Evolutionary conservation across 164 flowering plant genomes (phyloP).

Genomic region (Houttuynia cordata): DNA sequence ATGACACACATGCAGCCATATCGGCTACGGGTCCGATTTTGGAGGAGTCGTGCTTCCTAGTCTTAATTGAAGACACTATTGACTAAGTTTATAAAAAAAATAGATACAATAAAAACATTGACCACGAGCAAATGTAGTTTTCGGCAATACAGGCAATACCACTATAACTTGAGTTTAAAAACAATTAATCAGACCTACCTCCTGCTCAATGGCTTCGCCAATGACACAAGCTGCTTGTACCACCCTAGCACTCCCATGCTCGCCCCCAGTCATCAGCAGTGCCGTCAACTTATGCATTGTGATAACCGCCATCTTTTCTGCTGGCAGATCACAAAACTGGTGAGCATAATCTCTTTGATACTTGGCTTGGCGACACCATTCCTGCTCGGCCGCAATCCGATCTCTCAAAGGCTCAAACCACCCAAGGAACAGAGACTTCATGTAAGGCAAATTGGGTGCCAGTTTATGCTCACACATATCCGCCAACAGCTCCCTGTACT

Average conservation of each 20-base stretch:
- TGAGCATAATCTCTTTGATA: constrained; percentile 31
- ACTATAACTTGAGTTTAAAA: neutral
- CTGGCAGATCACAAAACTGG: constrained; percentile 57
- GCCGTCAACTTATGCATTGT: constrained; percentile 95
- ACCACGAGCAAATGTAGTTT: neutral
- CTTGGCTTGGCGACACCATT: constrained; percentile 35
- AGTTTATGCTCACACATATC: constrained; percentile 89
- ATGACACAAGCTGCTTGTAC: constrained; percentile 66
- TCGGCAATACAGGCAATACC: neutral
- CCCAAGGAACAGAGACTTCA: constrained; percentile 88
- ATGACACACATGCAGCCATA: no score
- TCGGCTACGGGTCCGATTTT: no score
- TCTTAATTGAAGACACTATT: neutral
- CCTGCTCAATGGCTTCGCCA: constrained; percentile 94
- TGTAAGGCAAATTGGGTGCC: constrained; percentile 90
- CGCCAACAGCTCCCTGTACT: constrained; percentile 65
- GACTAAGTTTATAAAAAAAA: neutral
- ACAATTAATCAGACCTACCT: constrained; percentile 33
- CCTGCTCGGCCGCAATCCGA: constrained; percentile 59
- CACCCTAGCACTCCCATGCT: constrained; percentile 52
- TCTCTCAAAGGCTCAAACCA: constrained; percentile 88
- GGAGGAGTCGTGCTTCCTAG: no score
- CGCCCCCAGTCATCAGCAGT: constrained; percentile 66
- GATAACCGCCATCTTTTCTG: constrained; percentile 89
- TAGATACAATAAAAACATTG: neutral